phyloP scores from a whole-genome alignment of 345 rosid genomes.

The Syzygium jambos region DNA sequence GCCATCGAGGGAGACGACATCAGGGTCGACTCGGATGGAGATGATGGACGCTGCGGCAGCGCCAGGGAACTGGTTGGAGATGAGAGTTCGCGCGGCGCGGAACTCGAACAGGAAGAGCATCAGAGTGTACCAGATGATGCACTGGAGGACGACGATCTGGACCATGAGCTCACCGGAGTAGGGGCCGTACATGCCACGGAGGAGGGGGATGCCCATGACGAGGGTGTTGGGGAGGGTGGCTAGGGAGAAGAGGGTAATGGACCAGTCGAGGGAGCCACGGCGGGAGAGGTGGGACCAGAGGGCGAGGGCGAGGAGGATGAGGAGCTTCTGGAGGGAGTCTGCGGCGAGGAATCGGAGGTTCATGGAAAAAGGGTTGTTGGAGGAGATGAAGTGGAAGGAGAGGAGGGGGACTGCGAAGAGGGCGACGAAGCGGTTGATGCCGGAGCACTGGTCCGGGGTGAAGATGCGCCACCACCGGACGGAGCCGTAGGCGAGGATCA shows the following conservation, averaged over 20 bases:
- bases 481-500: constrained; percentile 90
- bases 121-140: constrained; percentile 92
- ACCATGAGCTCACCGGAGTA: constrained; percentile 89
- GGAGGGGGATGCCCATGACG: constrained; percentile 95
- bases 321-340: constrained; percentile 76
- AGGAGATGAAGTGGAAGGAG: constrained; percentile 93
- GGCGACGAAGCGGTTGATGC: constrained; percentile 95
- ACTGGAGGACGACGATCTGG: constrained; percentile 91
- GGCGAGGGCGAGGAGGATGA: constrained; percentile 52
- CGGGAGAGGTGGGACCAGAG: constrained; percentile 54
- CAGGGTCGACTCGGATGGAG: constrained; percentile 38
- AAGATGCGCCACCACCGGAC: constrained; percentile 98
- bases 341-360: constrained; percentile 88
- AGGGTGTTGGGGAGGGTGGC: constrained; percentile 91
- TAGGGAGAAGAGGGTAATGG: constrained; percentile 84
- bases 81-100: constrained; percentile 45
- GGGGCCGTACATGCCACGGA: constrained; percentile 84
- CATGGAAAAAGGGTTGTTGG: constrained; percentile 78
- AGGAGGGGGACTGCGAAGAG: constrained; percentile 90
- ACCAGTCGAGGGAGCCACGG: constrained; percentile 82
- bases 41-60: constrained; percentile 36
- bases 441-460: constrained; percentile 93
- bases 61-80: constrained; percentile 55
- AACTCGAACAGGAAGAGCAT: constrained; percentile 36
- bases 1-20: constrained; percentile 31